Percentiles rank a stretch among this genome's conserved stretches.
These are phyloP conservation scores for Ophiostoma angusticollis DNA, from an alignment of 2,329 filamentous ascomycete genomes.

Conservation along the genomic window DNA sequence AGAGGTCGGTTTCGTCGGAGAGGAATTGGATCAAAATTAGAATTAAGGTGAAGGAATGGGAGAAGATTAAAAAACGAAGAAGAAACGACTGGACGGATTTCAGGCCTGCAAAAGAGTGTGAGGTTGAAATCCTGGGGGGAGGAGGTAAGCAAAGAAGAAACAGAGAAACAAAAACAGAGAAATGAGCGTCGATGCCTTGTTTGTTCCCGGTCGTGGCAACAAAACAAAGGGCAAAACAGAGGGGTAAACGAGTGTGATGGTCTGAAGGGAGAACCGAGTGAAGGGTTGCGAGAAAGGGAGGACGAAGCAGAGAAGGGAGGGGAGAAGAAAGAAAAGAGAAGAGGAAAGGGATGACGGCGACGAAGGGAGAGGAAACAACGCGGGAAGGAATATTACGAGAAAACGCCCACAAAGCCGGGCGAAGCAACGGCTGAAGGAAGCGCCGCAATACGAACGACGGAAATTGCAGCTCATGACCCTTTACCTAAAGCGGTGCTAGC, in stretches of 20 bases:
- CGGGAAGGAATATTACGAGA: neutral
- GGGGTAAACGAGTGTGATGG: conserved; percentile 6
- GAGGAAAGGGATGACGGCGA: conserved; percentile 8
- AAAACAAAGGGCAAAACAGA: conserved; percentile 2
- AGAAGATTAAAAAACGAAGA: conserved; percentile 56
- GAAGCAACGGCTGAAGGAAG: conserved; percentile 5
- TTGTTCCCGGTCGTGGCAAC: conserved; percentile 5
- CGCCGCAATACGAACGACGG: neutral
- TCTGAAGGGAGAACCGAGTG: neutral
- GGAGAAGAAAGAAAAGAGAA: neutral
- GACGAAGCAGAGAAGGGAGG: neutral
- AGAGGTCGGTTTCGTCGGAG: conserved; percentile 7
- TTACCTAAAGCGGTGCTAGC: too few relatives aligned
- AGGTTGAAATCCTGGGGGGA: conserved; percentile 28
- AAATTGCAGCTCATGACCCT: too few relatives aligned
- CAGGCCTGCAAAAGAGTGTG: conserved; percentile 31
- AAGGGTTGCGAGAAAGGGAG: conserved; percentile 6
- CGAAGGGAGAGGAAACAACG: neutral
- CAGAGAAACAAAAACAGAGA: conserved; percentile 16
- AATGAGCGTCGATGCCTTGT: conserved; percentile 17
- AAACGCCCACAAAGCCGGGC: too few relatives aligned
- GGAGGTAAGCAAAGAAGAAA: conserved; percentile 9
- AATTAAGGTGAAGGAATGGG: conserved; percentile 54
- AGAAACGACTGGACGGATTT: conserved; percentile 34
- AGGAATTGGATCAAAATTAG: too few relatives aligned